Percentiles rank a stretch among this genome's conserved stretches.
phyloP scores from a whole-genome alignment of 345 rosid species.

The Ailanthus altissimus region DNA sequence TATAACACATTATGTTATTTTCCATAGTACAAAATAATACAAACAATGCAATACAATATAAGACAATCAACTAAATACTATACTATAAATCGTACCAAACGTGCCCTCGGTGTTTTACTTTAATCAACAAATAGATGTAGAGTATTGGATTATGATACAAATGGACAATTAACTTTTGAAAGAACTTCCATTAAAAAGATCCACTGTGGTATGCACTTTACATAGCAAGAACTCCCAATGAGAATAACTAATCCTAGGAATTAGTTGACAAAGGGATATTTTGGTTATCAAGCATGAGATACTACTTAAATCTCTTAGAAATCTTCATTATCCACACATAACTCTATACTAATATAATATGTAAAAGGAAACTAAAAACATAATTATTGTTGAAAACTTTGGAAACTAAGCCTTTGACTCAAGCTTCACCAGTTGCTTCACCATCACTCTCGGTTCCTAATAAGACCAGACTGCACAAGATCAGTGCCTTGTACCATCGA shows the following conservation, averaged over 20 bases:
- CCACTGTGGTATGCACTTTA: background rate
- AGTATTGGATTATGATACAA: too few relatives aligned
- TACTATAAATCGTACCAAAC: too few relatives aligned
- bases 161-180: background rate
- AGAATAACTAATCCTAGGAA: background rate
- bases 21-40: too few relatives aligned
- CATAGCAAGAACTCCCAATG: background rate
- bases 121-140: background rate
- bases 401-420: background rate
- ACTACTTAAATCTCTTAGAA: background rate
- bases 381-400: background rate
- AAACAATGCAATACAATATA: too few relatives aligned
- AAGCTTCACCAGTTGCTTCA: background rate
- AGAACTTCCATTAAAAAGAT: background rate
- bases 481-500: background rate
- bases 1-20: too few relatives aligned
- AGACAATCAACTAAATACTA: too few relatives aligned
- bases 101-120: background rate
- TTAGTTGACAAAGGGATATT: background rate
- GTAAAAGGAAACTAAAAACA: background rate
- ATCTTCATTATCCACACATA: background rate
- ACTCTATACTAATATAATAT: background rate
- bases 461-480: background rate
- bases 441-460: background rate
- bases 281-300: background rate